A percentile compares a stretch with the other conserved stretches of the same genome.
Conservation (phyloP, 441 rosid species). For the Croton laevigatus region DNA sequence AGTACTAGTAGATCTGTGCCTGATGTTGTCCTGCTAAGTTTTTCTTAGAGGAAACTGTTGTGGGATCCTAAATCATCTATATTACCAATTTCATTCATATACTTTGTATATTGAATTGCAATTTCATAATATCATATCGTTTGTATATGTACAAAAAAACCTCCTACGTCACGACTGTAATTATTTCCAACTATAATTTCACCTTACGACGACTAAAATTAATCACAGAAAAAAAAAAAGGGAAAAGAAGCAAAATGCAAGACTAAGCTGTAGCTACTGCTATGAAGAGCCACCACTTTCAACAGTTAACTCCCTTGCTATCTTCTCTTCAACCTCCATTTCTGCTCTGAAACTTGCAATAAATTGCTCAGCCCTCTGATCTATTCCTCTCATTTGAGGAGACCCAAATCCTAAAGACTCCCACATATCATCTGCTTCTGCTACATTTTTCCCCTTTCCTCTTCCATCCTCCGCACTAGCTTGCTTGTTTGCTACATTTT, state of each 20-base stretch:
- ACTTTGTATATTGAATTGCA: no score
- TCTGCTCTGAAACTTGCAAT: slow-evolving; percentile 59
- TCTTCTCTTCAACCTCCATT: slow-evolving; percentile 48
- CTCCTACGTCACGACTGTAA: background rate
- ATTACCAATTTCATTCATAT: no score
- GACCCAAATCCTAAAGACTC: slow-evolving; percentile 49
- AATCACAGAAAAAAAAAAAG: no score
- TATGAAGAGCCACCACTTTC: slow-evolving; percentile 4
- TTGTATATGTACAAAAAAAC: no score
- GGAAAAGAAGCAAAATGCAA: background rate
- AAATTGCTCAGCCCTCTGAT: slow-evolving; percentile 76
- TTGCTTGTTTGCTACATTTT: slow-evolving; percentile 3
- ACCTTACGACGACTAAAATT: background rate
- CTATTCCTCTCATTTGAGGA: slow-evolving; percentile 55
- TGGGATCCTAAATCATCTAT: no score
- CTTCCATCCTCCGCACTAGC: slow-evolving; percentile 27
- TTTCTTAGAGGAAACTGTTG: no score
- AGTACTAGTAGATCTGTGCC: no score
- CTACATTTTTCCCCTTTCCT: slow-evolving; percentile 7
- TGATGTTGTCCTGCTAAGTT: no score
- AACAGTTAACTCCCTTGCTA: slow-evolving; percentile 35
- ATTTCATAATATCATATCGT: no score
- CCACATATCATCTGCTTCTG: slow-evolving; percentile 46
- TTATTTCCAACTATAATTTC: background rate
- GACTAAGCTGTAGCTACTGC: background rate